A percentile compares a stretch with the other conserved stretches of the same genome.
phyloP scores from a whole-genome alignment of 306 rosid genomes.

The Pachyrhizus erosus region DNA sequence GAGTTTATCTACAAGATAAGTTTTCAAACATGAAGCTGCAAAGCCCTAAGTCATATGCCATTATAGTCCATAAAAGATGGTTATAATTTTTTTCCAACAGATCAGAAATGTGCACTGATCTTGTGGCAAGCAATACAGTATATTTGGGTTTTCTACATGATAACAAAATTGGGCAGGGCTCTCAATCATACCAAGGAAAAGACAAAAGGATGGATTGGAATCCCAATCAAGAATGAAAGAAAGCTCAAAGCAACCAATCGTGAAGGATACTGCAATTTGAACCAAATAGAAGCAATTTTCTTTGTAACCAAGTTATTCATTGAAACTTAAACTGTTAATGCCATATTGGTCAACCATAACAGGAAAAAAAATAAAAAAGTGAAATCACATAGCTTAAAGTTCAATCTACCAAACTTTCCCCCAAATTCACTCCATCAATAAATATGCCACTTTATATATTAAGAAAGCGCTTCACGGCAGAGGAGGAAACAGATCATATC shows the following conservation, averaged over 20 bases:
- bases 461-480: neutral
- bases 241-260: neutral
- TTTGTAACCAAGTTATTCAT: neutral
- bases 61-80: neutral
- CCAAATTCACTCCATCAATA: slow-evolving; percentile 21
- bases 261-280: neutral
- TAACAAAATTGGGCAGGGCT: neutral
- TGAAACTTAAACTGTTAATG: slow-evolving; percentile 15
- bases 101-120: neutral
- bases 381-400: slow-evolving; percentile 7
- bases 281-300: slow-evolving; percentile 9
- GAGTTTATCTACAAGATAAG: neutral
- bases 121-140: slow-evolving; percentile 7
- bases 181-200: neutral
- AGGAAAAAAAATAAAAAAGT: neutral
- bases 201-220: neutral
- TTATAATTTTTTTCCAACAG: neutral
- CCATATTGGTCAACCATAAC: slow-evolving; percentile 19
- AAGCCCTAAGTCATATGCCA: neutral
- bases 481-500: slow-evolving; percentile 1
- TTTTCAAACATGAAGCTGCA: neutral
- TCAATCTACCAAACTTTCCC: neutral
- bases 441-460: neutral
- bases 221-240: neutral
- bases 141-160: neutral